Evolutionary conservation across 1,284 basidiomycete genomes (phyloP), one percentile per base, ranked within the genome.

Genomic region (Mycosarcoma maydis): DNA sequence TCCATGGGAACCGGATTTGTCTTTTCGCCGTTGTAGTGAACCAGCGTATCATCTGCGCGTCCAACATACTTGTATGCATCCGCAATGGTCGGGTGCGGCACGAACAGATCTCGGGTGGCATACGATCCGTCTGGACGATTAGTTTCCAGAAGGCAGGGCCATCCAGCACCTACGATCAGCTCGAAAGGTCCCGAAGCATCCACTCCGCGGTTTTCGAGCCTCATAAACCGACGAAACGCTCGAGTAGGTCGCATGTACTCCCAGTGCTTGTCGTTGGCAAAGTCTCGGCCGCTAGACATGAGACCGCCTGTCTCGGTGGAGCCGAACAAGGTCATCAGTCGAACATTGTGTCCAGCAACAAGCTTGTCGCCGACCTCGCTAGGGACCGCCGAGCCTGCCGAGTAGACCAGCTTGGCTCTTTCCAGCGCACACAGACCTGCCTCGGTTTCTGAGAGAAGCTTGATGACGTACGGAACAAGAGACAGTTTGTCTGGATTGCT

Each of bases 11-110:
- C 52, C 10, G 71, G 67, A 29, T 70, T 66, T 32, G 62, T 70
- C 54, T 73, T 73, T 23, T 73, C 58, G 34, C 71, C 67, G 24
- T 54, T 65, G 40, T 36, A 50, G 34, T 73, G 71, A 24, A 86
- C 85, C 8, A 87, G 83, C 0, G 87, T 87, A 62, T 89, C 88
- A 66, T 89, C 88, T 37, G 87, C 76, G n/a, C 88, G 82, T 1
- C 88, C 88, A 36, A 87, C 82, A 53, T 86, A 87, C 70, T 86
- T 87, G 82, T 85, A 87, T 26, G 81, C 79, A 39, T 84, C 77
- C 0, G 83, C 80, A 23, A 81, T 77, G 1, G 75, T 72, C 1
- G 84, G 80, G 54, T 88, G 87, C 45, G 83, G 83, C 13, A 44
- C 39, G 44, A 59, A 39, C 1, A 43, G 80, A 70, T 89, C 88